Evolutionary conservation across 2,329 filamentous ascomycete genomes (phyloP).

Genomic region (Fusarium musae): DNA sequence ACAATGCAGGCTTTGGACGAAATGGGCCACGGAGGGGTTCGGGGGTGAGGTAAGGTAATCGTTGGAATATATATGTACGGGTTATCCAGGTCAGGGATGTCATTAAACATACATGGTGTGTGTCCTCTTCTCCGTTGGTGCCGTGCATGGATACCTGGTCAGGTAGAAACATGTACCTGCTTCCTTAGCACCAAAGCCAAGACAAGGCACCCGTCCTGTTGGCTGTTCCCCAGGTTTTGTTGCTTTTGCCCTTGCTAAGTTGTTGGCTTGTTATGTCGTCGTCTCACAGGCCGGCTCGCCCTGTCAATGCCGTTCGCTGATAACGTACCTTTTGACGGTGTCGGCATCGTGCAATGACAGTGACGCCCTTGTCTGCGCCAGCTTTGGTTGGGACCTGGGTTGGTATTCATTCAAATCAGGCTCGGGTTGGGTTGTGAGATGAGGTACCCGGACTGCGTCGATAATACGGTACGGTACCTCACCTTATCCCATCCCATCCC

Average conservation of each 20-base stretch:
- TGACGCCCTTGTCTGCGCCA: conserved; percentile 35
- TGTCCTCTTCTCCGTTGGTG: background rate
- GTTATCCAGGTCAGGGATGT: conserved; percentile 17
- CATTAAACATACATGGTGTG: background rate
- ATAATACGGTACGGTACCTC: conserved; percentile 10
- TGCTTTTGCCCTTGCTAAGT: conserved; percentile 17
- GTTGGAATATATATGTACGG: background rate
- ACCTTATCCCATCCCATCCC: conserved; percentile 28
- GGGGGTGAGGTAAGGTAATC: conserved; percentile 13
- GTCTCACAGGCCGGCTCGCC: conserved; percentile 38
- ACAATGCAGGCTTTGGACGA: conserved; percentile 10
- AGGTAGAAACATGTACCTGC: conserved; percentile 33
- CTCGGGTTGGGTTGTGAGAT: conserved; percentile 26
- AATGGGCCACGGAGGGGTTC: conserved; percentile 2
- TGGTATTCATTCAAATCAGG: conserved; percentile 21
- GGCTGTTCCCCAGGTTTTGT: conserved; percentile 44
- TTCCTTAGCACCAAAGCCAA: conserved; percentile 38
- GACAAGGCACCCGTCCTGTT: conserved; percentile 39
- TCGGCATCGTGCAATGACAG: conserved; percentile 27
- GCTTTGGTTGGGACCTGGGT: conserved; percentile 19
- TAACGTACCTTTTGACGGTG: conserved; percentile 2
- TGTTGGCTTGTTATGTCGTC: background rate
- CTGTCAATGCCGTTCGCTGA: conserved; percentile 30
- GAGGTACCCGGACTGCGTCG: conserved; percentile 11
- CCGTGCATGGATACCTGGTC: conserved; percentile 16